These are phyloP conservation scores for Fusarium nanum DNA, from an alignment of 2,329 filamentous ascomycete species.

Conservation along the genomic window DNA sequence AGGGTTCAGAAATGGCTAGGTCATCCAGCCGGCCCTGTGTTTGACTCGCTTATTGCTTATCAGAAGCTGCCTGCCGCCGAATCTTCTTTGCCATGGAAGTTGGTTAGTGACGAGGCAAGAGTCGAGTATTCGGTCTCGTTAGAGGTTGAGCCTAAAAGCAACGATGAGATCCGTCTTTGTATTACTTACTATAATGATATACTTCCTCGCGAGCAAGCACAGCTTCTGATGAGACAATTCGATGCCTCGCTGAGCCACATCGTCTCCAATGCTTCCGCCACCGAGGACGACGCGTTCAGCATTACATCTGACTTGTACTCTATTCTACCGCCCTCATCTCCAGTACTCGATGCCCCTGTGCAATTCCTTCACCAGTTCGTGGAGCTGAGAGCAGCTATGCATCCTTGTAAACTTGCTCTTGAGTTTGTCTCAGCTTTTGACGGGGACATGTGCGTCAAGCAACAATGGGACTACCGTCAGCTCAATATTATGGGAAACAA, in stretches of 20 bases:
- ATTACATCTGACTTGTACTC: slow-evolving; percentile 65
- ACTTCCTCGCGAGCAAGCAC: slow-evolving; percentile 75
- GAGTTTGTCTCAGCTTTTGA: slow-evolving; percentile 76
- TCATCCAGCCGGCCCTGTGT: slow-evolving; percentile 72
- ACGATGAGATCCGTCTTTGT: slow-evolving; percentile 67
- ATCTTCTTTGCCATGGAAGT: slow-evolving; percentile 62
- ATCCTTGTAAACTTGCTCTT: slow-evolving; percentile 74
- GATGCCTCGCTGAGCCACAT: slow-evolving; percentile 73
- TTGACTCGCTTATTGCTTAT: slow-evolving; percentile 88
- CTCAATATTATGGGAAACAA: slow-evolving; percentile 77
- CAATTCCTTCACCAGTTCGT: slow-evolving; percentile 81
- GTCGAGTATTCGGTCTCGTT: slow-evolving; percentile 85
- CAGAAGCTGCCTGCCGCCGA: slow-evolving; percentile 67
- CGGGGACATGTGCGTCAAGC: slow-evolving; percentile 57
- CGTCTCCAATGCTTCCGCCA: slow-evolving; percentile 59
- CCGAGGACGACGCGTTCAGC: slow-evolving; percentile 54
- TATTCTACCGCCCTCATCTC: slow-evolving; percentile 70
- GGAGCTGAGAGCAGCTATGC: slow-evolving; percentile 67
- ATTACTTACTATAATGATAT: slow-evolving; percentile 74
- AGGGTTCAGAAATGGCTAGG: slow-evolving; percentile 80
- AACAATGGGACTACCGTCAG: slow-evolving; percentile 79
- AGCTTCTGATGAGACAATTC: slow-evolving; percentile 76
- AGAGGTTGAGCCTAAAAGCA: slow-evolving; percentile 72
- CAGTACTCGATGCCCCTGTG: slow-evolving; percentile 67
- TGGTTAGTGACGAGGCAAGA: slow-evolving; percentile 73